phyloP scores from a whole-genome alignment of 1,139 yeast genomes.

The Hansenula lynferdii region DNA sequence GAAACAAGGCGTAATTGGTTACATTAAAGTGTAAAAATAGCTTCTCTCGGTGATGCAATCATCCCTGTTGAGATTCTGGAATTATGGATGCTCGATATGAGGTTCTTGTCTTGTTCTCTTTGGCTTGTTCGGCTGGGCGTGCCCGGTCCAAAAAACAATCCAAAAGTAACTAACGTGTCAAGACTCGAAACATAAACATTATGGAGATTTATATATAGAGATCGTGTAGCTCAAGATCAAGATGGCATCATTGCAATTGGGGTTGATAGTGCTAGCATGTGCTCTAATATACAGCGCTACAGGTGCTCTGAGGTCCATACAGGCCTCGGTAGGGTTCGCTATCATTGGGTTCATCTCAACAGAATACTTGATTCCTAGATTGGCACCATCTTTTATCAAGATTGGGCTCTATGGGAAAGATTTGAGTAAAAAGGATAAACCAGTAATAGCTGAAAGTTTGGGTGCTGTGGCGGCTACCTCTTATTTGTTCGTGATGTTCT shows the following conservation, averaged over 20 bases:
- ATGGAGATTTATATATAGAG: too few species aligned
- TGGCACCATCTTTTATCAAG: slow-evolving; percentile 60
- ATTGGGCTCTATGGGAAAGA: slow-evolving; percentile 86
- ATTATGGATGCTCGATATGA: too few species aligned
- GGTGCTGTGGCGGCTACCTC: slow-evolving; percentile 85
- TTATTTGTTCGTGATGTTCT: slow-evolving; percentile 74
- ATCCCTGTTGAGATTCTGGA: too few species aligned
- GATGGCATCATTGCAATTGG: slow-evolving; percentile 1
- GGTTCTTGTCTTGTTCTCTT: too few species aligned
- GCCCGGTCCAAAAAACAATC: too few species aligned
- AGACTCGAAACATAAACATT: too few species aligned
- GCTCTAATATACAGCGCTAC: slow-evolving; percentile 12
- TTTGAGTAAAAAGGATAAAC: slow-evolving; percentile 63
- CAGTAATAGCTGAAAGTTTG: slow-evolving; percentile 83
- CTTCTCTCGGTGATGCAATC: too few species aligned
- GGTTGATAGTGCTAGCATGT: slow-evolving; percentile 4
- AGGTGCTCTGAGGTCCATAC: slow-evolving; percentile 18
- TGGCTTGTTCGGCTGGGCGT: too few species aligned
- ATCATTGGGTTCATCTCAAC: slow-evolving; percentile 62
- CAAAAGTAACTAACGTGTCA: too few species aligned
- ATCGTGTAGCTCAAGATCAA: background rate
- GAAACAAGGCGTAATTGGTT: too few species aligned
- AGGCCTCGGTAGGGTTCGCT: slow-evolving; percentile 60
- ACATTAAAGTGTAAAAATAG: too few species aligned
- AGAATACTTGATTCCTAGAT: slow-evolving; percentile 57